These are phyloP conservation scores for Coemansia sp. DNA, from an alignment of 192 early-diverging fungal species.

Conservation along the genomic window DNA sequence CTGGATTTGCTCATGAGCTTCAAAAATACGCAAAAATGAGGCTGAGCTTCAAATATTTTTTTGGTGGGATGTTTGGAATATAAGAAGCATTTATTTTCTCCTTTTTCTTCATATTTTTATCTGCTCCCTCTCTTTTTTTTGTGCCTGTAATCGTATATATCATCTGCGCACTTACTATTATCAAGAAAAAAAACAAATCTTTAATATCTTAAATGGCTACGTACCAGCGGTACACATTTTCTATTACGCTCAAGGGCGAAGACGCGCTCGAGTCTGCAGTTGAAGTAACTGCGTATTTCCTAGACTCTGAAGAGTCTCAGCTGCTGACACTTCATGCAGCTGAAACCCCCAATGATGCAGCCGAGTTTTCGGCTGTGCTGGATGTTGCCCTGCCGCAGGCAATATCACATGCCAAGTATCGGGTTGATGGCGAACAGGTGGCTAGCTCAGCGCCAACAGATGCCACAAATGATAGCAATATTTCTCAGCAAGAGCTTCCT, in stretches of 20 bases:
- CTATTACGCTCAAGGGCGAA: slow-evolving; percentile 11
- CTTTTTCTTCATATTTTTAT: too few relatives aligned
- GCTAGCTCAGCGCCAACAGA: neutral
- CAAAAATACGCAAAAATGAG: slow-evolving; percentile 10
- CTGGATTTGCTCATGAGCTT: too few relatives aligned
- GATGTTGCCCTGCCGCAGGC: slow-evolving; percentile 16
- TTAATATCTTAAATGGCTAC: slow-evolving; percentile 10
- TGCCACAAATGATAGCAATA: neutral
- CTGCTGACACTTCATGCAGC: slow-evolving; percentile 14
- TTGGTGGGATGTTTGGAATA: neutral
- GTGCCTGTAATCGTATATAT: slow-evolving; percentile 3
- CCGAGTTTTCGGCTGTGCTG: slow-evolving; percentile 13
- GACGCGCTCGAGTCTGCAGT: slow-evolving; percentile 8
- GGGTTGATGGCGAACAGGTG: slow-evolving; percentile 18
- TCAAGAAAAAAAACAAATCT: slow-evolving; percentile 6
- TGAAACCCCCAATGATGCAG: neutral
- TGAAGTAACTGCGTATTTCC: slow-evolving; percentile 24
- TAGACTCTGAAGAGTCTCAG: slow-evolving; percentile 12
- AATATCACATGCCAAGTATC: slow-evolving; percentile 15
- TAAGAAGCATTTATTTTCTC: too few relatives aligned
- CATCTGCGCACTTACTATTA: neutral
- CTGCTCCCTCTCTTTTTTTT: neutral
- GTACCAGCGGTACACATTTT: slow-evolving; percentile 21
- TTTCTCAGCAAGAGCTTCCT: too few relatives aligned
- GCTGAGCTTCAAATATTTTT: slow-evolving; percentile 7